These are phyloP conservation scores for Anthostomella pinea DNA, from an alignment of 2,329 filamentous ascomycete genomes.

Conservation along the genomic window DNA sequence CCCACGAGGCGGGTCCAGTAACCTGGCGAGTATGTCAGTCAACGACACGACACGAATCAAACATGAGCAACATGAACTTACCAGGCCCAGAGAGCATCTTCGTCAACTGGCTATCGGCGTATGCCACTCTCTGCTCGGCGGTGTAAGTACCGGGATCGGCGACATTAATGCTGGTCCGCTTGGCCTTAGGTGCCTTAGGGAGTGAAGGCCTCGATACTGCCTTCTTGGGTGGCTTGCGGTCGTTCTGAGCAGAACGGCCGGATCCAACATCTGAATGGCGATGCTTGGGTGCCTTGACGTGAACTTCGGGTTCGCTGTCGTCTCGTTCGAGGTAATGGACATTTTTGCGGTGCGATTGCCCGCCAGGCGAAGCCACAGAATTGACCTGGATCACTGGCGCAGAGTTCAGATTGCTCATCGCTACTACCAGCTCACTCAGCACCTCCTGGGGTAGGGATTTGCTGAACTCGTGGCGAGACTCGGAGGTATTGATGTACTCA, in stretches of 20 bases:
- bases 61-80: constrained; percentile 28
- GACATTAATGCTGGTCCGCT: constrained; percentile 28
- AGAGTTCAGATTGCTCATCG: constrained; percentile 55
- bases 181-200: constrained; percentile 31
- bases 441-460: constrained; percentile 61
- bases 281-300: constrained; percentile 33
- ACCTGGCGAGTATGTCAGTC: constrained; percentile 36
- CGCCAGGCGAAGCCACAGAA: constrained; percentile 15
- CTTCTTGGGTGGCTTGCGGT: constrained; percentile 27
- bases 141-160: constrained; percentile 32
- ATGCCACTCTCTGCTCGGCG: constrained; percentile 49
- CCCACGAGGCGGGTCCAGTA: constrained; percentile 66
- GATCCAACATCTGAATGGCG: constrained; percentile 37
- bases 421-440: constrained; percentile 59
- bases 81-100: constrained; percentile 62
- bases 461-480: constrained; percentile 55
- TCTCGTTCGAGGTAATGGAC: constrained; percentile 48
- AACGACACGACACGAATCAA: not conserved
- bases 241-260: constrained; percentile 16
- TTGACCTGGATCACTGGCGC: constrained; percentile 33
- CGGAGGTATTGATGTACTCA: constrained; percentile 60
- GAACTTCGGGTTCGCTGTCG: constrained; percentile 38
- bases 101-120: constrained; percentile 55
- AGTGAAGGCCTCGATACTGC: constrained; percentile 28
- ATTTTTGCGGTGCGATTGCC: constrained; percentile 38